Evolutionary conservation across 2,329 filamentous ascomycete species (phyloP).

Genomic region (Fonsecaea erecta): DNA sequence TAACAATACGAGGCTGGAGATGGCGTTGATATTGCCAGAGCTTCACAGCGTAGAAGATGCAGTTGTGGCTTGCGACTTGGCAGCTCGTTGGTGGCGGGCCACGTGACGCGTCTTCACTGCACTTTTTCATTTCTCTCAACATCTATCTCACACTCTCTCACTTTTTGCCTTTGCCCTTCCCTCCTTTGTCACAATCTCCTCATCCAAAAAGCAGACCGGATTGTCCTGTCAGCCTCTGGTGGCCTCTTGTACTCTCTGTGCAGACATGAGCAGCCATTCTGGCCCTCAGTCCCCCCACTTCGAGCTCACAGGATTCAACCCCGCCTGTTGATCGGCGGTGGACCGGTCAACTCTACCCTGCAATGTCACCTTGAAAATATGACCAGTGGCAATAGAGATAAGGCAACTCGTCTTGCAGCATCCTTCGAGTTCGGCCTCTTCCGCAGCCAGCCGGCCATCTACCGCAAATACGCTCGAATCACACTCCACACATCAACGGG

Average conservation of each 20-base stretch:
- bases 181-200: not conserved
- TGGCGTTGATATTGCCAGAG: not conserved
- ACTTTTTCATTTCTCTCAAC: not conserved
- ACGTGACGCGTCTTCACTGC: not conserved
- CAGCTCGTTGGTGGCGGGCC: not conserved
- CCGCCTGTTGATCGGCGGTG: constrained; percentile 8
- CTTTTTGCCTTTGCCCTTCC: not conserved
- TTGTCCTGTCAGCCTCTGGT: not conserved
- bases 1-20: not conserved
- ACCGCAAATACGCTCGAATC: not conserved
- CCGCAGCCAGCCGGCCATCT: not conserved
- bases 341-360: not conserved
- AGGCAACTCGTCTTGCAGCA: not conserved
- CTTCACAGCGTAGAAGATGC: not conserved
- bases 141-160: no score
- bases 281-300: not conserved
- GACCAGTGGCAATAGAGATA: constrained; percentile 12
- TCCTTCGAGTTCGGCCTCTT: constrained; percentile 1
- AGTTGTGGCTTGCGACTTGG: constrained; percentile 2
- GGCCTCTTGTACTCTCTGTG: not conserved
- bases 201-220: not conserved
- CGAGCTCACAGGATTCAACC: not conserved
- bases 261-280: not conserved
- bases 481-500: no score
- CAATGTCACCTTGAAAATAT: constrained; percentile 11